Percentiles rank a stretch among this genome's conserved stretches.
Conservation (phyloP, 192 early-diverging fungal species). For the Coemansia sp. region DNA sequence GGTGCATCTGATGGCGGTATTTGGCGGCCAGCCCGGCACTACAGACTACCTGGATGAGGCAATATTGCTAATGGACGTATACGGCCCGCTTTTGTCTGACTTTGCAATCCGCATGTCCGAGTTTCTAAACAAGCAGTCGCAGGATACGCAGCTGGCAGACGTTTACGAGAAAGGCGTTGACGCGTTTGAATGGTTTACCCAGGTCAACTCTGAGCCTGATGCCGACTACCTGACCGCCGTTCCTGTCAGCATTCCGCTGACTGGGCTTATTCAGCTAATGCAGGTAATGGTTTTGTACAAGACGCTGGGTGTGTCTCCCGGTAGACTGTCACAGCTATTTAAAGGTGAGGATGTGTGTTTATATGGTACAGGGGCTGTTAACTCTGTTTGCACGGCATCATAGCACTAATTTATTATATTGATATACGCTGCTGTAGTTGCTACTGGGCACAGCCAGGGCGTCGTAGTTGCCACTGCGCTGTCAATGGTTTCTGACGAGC, state of each 20-base stretch:
- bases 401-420: background rate
- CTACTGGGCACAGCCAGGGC: conserved; percentile 85
- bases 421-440: conserved; percentile 4
- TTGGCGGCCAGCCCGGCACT: conserved; percentile 90
- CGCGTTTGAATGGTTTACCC: conserved; percentile 73
- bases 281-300: conserved; percentile 68
- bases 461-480: conserved; percentile 82
- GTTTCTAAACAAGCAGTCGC: conserved; percentile 58
- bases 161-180: conserved; percentile 67
- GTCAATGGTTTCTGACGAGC: conserved; percentile 71
- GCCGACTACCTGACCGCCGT: conserved; percentile 69
- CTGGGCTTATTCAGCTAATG: conserved; percentile 86
- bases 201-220: conserved; percentile 65
- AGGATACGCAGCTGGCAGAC: conserved; percentile 52
- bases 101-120: conserved; percentile 72
- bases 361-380: conserved; percentile 37
- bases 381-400: background rate
- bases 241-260: conserved; percentile 74
- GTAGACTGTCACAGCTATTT: conserved; percentile 3
- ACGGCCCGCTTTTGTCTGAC: conserved; percentile 65
- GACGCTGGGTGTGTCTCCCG: conserved; percentile 53
- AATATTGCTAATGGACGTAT: conserved; percentile 66
- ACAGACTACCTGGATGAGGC: conserved; percentile 84
- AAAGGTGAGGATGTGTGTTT: conserved; percentile 35
- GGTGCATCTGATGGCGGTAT: conserved; percentile 71